Percentiles rank a stretch among this genome's conserved stretches.
These are phyloP conservation scores for Claviceps sp. DNA, from an alignment of 2,329 filamentous ascomycete species.

Conservation along the genomic window DNA sequence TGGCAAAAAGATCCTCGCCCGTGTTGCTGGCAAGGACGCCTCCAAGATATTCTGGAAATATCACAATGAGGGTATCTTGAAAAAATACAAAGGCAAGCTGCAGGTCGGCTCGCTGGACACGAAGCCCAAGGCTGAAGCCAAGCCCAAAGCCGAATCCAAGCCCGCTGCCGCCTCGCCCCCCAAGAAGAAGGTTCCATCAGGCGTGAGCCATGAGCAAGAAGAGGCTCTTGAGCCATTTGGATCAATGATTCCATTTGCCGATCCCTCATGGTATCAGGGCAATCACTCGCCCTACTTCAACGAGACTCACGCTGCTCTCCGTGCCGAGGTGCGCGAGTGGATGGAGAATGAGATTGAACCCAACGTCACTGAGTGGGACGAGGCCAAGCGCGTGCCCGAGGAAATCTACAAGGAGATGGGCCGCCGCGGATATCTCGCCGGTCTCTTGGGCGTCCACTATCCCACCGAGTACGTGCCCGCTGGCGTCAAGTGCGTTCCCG, in stretches of 20 bases:
- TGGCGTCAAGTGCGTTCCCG: constrained; percentile 60
- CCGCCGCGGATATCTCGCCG: constrained; percentile 82
- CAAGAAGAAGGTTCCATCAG: constrained; percentile 16
- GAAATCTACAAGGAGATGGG: constrained; percentile 94
- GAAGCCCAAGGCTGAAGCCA: constrained; percentile 57
- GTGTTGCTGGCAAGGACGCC: constrained; percentile 52
- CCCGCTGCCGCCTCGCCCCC: constrained; percentile 14
- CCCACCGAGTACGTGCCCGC: constrained; percentile 57
- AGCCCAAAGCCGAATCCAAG: constrained; percentile 23
- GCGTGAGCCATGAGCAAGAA: constrained; percentile 30
- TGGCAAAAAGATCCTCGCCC: constrained; percentile 51
- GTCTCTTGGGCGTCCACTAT: constrained; percentile 73
- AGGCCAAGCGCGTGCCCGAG: constrained; percentile 78
- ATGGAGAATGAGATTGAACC: constrained; percentile 82
- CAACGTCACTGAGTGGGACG: constrained; percentile 90
- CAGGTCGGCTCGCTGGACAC: constrained; percentile 79
- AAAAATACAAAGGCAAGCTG: constrained; percentile 68
- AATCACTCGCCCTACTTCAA: constrained; percentile 97
- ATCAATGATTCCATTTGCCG: constrained; percentile 76
- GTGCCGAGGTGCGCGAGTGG: constrained; percentile 85
- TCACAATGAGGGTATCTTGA: constrained; percentile 76
- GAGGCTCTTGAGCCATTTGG: constrained; percentile 78
- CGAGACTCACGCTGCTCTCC: constrained; percentile 80
- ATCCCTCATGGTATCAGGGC: constrained; percentile 89
- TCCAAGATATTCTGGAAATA: constrained; percentile 60